Evolutionary conservation across 345 rosid genomes (phyloP).

Genomic region (Eucalyptus curtisii): DNA sequence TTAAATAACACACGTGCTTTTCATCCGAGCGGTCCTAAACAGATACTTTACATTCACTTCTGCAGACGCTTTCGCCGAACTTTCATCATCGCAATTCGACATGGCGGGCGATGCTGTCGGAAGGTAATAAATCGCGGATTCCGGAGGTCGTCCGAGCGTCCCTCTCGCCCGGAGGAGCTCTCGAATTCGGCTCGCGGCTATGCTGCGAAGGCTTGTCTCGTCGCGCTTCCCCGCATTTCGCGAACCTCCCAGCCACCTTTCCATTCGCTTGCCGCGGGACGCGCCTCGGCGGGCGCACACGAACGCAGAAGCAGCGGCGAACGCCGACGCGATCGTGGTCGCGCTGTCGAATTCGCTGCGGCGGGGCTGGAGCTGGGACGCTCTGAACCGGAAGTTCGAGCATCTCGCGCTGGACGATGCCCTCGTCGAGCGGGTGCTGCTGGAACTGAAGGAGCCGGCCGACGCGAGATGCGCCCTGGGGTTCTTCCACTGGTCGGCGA

Average conservation of each 20-base stretch:
- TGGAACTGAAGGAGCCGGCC: conserved; percentile 47
- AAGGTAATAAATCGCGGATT: not conserved
- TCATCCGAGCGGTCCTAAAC: not conserved
- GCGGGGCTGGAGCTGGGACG: conserved; percentile 36
- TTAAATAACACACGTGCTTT: not conserved
- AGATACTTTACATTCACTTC: not conserved
- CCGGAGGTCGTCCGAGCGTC: not conserved
- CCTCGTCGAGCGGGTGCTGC: conserved; percentile 30
- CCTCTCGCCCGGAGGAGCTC: not conserved
- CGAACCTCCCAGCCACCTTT: no score
- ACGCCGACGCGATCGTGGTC: not conserved
- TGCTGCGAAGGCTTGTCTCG: not conserved
- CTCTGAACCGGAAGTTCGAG: conserved; percentile 28
- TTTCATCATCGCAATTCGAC: not conserved
- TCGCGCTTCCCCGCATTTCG: not conserved
- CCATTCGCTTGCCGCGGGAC: not conserved
- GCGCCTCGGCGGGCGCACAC: not conserved
- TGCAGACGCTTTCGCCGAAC: not conserved
- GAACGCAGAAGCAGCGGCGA: not conserved
- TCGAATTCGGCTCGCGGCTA: not conserved
- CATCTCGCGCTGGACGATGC: conserved; percentile 19
- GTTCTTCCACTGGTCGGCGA: conserved; percentile 78
- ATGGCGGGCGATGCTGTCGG: not conserved
- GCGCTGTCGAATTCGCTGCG: conserved; percentile 28
- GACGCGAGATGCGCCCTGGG: conserved; percentile 55